A percentile compares a stretch with the other conserved stretches of the same genome.
Evolutionary conservation across 73 alveolate genomes (phyloP).

Genomic region (Paramecium sonneborni): DNA sequence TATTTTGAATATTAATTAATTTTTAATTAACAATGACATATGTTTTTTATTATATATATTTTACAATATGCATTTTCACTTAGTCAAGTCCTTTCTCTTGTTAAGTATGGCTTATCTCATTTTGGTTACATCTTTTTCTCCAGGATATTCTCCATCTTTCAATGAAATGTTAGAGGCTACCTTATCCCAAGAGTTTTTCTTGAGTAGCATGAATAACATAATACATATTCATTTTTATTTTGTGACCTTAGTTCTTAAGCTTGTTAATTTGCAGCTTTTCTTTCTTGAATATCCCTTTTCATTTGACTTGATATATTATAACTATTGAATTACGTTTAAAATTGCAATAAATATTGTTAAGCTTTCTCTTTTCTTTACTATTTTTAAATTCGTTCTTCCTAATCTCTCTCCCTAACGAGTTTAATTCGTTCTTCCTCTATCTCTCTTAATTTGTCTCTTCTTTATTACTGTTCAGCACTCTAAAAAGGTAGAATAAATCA

Average conservation of each 20-base stretch:
- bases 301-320: not conserved
- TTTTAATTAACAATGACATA: no score
- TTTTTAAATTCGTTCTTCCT: not conserved
- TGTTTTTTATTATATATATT: not conserved
- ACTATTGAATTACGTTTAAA: not conserved
- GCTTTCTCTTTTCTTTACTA: not conserved
- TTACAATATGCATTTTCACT: conserved; percentile 3
- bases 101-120: conserved; percentile 69
- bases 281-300: not conserved
- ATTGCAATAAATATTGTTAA: not conserved
- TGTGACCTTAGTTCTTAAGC: not conserved
- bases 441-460: conserved; percentile 12
- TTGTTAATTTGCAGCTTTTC: not conserved
- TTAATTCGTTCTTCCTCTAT: conserved; percentile 32
- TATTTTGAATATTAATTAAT: no score
- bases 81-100: conserved; percentile 59
- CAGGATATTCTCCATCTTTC: conserved; percentile 68
- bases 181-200: conserved; percentile 66
- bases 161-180: conserved; percentile 52
- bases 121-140: conserved; percentile 45
- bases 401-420: conserved; percentile 3
- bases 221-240: not conserved
- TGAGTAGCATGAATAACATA: not conserved
- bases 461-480: conserved; percentile 30
- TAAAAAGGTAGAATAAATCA: not conserved